Base-by-base conservation (phyloP, 1,284 basidiomycete species). In the Fomitopsis pinicola region DNA sequence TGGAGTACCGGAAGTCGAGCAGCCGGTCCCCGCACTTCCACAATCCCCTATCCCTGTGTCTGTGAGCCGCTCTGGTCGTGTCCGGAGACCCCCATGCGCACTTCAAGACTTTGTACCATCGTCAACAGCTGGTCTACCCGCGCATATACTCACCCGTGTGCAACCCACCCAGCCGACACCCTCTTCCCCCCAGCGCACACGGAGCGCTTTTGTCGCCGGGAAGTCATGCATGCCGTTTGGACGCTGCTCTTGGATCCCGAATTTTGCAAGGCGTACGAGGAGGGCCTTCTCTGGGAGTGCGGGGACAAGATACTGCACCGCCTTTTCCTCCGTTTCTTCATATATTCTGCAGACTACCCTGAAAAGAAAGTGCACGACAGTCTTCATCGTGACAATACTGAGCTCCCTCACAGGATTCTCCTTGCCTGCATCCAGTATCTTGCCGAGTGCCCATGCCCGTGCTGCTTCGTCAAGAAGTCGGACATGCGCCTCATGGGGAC, bases 331-430 rank as follows among this genome's bases (percentile, higher is more conserved):
- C 59, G 64, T 4, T 48, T 68, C 9, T 66, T 68, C 46, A 62
- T 59, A 5, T 66, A 68, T 40, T 62, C 64, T 4, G 63, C 74
- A 1, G 77, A 78, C 62, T 78, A 77, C 68, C 62, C 65, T 9
- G 67, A 68, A 54, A 64, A 64, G 64, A 65, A 45, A 44, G 66
- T 55, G 30, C 17, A 30, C 15, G 30, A 2, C 67, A 8, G 62
- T 62, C 1, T 58, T 59, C 2, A 56, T 57, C 19, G 14, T 17
- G n/a, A 28, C 19, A n/a, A 63, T 64, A 55, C 36, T 38, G 38
- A 59, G 38, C 46, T 22, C 62, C n/a, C 38, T 33, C 48, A 15
- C 50, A 71, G 68, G 40, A 46, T 69, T 40, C 58, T 68, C 3
- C 38, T 68, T n/a, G 63, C 67, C 0, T 57, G 46, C 2, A 64